These are phyloP conservation scores for Nicotiana noctiflora DNA, from an alignment of 257 asterid species.

Conservation along the genomic window DNA sequence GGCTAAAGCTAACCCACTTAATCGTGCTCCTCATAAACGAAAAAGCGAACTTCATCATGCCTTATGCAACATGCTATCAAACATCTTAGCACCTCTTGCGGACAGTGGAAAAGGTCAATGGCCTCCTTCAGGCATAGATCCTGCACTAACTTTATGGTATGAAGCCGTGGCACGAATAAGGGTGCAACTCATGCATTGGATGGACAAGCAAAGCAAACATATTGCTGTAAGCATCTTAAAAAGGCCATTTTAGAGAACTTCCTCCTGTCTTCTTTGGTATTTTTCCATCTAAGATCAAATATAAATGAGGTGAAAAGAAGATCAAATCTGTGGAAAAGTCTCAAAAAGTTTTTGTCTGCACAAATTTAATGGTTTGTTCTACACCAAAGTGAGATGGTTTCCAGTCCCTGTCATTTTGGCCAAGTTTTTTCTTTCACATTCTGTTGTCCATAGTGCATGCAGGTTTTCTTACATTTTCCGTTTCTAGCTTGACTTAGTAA, in stretches of 20 bases:
- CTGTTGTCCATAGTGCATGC: slow-evolving; percentile 2
- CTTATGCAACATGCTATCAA: slow-evolving; percentile 97
- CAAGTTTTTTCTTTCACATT: slow-evolving; percentile 1
- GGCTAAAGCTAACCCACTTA: slow-evolving; percentile 95
- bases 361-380: background rate
- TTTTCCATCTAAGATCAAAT: background rate
- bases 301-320: slow-evolving; percentile 3
- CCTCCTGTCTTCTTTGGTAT: background rate
- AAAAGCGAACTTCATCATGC: slow-evolving; percentile 99
- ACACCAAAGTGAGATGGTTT: no score
- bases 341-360: background rate
- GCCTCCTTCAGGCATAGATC: slow-evolving; percentile 96
- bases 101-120: slow-evolving; percentile 96
- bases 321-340: background rate
- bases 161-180: slow-evolving; percentile 97
- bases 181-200: slow-evolving; percentile 86
- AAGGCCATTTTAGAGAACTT: background rate
- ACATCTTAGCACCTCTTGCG: slow-evolving; percentile 91
- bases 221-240: slow-evolving; percentile 57
- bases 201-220: slow-evolving; percentile 98
- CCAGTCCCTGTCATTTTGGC: background rate
- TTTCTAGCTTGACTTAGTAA: background rate
- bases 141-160: slow-evolving; percentile 93
- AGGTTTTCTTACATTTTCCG: background rate
- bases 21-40: slow-evolving; percentile 93